phyloP scores from a whole-genome alignment of 345 rosid genomes.

The Pelargonium nanum region DNA sequence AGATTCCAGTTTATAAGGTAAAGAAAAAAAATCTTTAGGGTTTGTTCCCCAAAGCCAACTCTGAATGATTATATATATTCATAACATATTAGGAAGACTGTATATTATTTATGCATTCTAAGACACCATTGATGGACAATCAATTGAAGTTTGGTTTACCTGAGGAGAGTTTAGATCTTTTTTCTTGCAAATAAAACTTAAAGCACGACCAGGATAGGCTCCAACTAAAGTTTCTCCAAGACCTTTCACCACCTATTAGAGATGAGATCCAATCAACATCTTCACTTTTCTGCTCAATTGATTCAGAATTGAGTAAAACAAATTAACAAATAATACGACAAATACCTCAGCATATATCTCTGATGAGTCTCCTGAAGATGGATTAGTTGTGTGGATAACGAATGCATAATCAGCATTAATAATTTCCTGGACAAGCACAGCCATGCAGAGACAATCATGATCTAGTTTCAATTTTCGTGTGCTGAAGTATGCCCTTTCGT shows the following conservation, averaged over 20 bases:
- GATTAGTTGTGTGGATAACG: slow-evolving; percentile 96
- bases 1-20: too few species aligned
- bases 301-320: too few species aligned
- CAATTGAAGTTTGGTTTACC: slow-evolving; percentile 26
- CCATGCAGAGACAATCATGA: slow-evolving; percentile 95
- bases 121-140: too few species aligned
- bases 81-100: too few species aligned
- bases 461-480: slow-evolving; percentile 72
- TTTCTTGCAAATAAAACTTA: slow-evolving; percentile 87
- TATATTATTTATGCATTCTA: too few species aligned
- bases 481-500: slow-evolving; percentile 97
- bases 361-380: slow-evolving; percentile 80
- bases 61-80: too few species aligned
- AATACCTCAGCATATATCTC: slow-evolving; percentile 94
- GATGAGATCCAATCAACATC: too few species aligned
- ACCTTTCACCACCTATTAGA: slow-evolving; percentile 69
- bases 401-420: slow-evolving; percentile 94
- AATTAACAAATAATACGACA: neutral
- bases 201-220: slow-evolving; percentile 97
- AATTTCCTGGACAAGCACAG: slow-evolving; percentile 94
- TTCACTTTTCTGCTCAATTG: too few species aligned
- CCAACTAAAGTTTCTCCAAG: slow-evolving; percentile 98
- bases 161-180: slow-evolving; percentile 55
- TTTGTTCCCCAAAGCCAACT: too few species aligned
- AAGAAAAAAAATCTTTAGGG: neutral